phyloP scores from a whole-genome alignment of 192 early-diverging fungal genomes.

The Rhizophagus prolifer region DNA sequence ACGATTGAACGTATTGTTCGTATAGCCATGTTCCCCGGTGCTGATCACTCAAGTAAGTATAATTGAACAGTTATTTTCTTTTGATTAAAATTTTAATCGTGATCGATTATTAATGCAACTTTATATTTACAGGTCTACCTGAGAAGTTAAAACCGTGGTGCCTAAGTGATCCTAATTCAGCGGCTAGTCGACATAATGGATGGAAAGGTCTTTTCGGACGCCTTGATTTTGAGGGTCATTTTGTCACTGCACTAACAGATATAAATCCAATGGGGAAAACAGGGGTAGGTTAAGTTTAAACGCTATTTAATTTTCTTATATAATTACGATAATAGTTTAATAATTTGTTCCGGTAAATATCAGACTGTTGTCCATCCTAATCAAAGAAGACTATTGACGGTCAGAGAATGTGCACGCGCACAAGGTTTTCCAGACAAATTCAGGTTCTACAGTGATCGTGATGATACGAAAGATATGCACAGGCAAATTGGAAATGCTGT shows the following conservation, averaged over 20 bases:
- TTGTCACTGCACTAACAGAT: slow-evolving; percentile 60
- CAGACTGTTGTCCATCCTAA: slow-evolving; percentile 62
- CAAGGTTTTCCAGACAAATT: slow-evolving; percentile 74
- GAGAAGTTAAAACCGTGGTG: slow-evolving; percentile 60
- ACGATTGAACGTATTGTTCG: slow-evolving; percentile 57
- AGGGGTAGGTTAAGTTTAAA: slow-evolving; percentile 35
- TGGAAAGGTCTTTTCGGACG: slow-evolving; percentile 68
- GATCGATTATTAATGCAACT: background rate
- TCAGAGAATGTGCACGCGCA: slow-evolving; percentile 65
- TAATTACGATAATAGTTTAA: background rate
- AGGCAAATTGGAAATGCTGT: slow-evolving; percentile 73
- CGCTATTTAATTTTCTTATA: background rate
- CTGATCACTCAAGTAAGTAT: slow-evolving; percentile 48
- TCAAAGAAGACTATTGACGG: slow-evolving; percentile 57
- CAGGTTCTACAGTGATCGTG: slow-evolving; percentile 43
- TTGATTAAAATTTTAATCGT: no score
- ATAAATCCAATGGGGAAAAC: slow-evolving; percentile 63
- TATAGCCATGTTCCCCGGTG: slow-evolving; percentile 47
- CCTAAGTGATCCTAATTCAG: slow-evolving; percentile 47
- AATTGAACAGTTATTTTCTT: background rate
- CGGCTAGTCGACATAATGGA: slow-evolving; percentile 54
- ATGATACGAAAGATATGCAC: slow-evolving; percentile 50
- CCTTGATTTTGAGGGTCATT: slow-evolving; percentile 57
- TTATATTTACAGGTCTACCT: slow-evolving; percentile 34
- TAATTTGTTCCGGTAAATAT: background rate